A percentile compares a stretch with the other conserved stretches of the same genome.
phyloP scores from a whole-genome alignment of 1,284 basidiomycete species.

The Anthracocystis walkeri region DNA sequence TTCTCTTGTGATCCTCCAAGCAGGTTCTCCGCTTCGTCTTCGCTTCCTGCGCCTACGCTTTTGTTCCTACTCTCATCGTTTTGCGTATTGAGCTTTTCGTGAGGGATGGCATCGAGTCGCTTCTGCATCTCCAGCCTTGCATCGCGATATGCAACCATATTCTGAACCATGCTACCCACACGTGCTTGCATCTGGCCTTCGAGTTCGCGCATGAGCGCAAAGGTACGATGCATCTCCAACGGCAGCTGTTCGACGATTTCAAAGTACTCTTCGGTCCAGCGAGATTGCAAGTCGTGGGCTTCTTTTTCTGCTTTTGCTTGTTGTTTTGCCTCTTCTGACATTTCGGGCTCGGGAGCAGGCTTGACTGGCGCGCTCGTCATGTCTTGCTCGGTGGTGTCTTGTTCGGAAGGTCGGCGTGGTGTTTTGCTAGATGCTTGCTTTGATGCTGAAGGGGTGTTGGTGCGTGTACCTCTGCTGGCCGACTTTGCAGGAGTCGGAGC shows the following conservation, averaged over 20 bases:
- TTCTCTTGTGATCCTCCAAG: conserved; percentile 28
- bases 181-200: conserved; percentile 76
- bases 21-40: conserved; percentile 42
- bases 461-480: conserved; percentile 10
- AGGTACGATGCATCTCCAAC: conserved; percentile 82
- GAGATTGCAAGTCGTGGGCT: conserved; percentile 43
- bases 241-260: conserved; percentile 83
- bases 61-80: background rate
- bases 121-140: conserved; percentile 28
- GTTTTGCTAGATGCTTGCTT: conserved; percentile 6
- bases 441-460: conserved; percentile 3
- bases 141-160: conserved; percentile 39
- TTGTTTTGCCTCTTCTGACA: conserved; percentile 40
- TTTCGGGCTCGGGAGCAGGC: conserved; percentile 18
- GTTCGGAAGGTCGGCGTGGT: conserved; percentile 1
- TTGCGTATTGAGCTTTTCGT: background rate
- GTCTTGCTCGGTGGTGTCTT: background rate
- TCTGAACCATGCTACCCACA: conserved; percentile 19
- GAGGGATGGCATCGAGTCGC: conserved; percentile 10
- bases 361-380: background rate
- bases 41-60: conserved; percentile 16
- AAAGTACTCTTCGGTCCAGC: conserved; percentile 67
- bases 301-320: conserved; percentile 37
- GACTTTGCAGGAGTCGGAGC: background rate
- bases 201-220: conserved; percentile 81